Base-by-base conservation (phyloP, 495 filamentous ascomycete genomes). In the Talaromyces wortmannii region DNA sequence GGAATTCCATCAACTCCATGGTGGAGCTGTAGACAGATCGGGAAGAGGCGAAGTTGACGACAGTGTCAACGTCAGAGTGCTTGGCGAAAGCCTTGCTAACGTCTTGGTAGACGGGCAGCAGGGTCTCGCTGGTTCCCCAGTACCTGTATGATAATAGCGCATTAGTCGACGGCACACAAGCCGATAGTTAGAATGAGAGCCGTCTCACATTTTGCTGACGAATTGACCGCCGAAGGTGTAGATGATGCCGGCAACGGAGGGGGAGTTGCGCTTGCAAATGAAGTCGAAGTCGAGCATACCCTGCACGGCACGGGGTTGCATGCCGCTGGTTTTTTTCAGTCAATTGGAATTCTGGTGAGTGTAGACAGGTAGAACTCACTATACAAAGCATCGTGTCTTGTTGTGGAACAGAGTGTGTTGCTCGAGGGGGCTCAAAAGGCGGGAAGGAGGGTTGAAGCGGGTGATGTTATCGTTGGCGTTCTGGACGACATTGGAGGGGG, bases 241-340 rank as follows among this genome's bases (percentile, higher is more conserved):
- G 78, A 98, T 97, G 76, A 98, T 98, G 74, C 91, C 94, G 61
- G 94, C 94, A 50, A 98, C 94, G 58, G 94, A 97, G 55, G 94
- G 94, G 13, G 91, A 95, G 69, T 81, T 80, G 56, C 94, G 89
- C 83, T 97, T 97, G 90, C 94, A 98, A 78, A 98, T 98, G 83
- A 97, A 98, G 81, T 98, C 94, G 75, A 98, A 98, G 74, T 98
- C 94, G 69, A 98, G 88, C 94, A 97, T 98, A 74, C 95, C 95
- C 81, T 98, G 94, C 62, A 97, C 95, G 64, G 94, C 94, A 68
- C 90, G 85, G 61, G 95, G 95, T 78, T 98, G 94, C 67, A 98
- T 86, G 65, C 94, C 94, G 77, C 84, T 87, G 61, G 7, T 57
- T 43, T 33, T 36, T 16, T 40, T 12, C 33, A 32, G 48, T 64